Percentiles rank a stretch among this genome's conserved stretches.
Evolutionary conservation across 441 rosid genomes (phyloP).

Genomic region (Gossypium aridum): DNA sequence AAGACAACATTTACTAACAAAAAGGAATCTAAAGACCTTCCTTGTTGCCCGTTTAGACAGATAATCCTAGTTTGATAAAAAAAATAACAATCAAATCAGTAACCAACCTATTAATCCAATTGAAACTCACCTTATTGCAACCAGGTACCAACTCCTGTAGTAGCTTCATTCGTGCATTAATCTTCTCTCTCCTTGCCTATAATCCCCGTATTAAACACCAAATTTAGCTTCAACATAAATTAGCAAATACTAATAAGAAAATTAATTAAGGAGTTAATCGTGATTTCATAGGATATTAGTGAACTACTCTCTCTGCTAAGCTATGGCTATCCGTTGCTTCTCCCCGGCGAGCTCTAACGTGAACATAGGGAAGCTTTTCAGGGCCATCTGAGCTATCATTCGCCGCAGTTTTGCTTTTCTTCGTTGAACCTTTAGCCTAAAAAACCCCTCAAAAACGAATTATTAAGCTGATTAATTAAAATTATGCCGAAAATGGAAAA

Average conservation of each 20-base stretch:
- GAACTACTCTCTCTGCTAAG: slow-evolving; percentile 88
- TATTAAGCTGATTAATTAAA: background rate
- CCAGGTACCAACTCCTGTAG: slow-evolving; percentile 72
- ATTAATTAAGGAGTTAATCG: background rate
- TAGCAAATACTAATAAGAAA: slow-evolving; percentile 8
- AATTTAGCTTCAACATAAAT: slow-evolving; percentile 12
- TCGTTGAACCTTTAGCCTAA: slow-evolving; percentile 65
- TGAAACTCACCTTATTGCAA: slow-evolving; percentile 40
- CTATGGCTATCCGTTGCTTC: slow-evolving; percentile 99
- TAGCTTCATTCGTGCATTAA: slow-evolving; percentile 63
- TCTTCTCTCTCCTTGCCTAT: slow-evolving; percentile 63
- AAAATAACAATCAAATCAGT: slow-evolving; percentile 17
- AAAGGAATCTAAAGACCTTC: background rate
- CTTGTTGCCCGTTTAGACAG: background rate
- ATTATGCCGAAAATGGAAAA: background rate
- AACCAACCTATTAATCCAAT: slow-evolving; percentile 24
- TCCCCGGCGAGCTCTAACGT: slow-evolving; percentile 97
- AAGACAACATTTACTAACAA: background rate
- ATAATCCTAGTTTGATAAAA: slow-evolving; percentile 5
- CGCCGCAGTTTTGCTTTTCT: slow-evolving; percentile 55
- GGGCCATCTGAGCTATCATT: slow-evolving; percentile 50
- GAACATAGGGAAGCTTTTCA: slow-evolving; percentile 84
- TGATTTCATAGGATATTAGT: background rate
- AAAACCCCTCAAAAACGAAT: background rate
- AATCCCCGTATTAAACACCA: slow-evolving; percentile 10